phyloP scores from a whole-genome alignment of 352 stramenopile genomes.

The Phytophthora sansomeana region DNA sequence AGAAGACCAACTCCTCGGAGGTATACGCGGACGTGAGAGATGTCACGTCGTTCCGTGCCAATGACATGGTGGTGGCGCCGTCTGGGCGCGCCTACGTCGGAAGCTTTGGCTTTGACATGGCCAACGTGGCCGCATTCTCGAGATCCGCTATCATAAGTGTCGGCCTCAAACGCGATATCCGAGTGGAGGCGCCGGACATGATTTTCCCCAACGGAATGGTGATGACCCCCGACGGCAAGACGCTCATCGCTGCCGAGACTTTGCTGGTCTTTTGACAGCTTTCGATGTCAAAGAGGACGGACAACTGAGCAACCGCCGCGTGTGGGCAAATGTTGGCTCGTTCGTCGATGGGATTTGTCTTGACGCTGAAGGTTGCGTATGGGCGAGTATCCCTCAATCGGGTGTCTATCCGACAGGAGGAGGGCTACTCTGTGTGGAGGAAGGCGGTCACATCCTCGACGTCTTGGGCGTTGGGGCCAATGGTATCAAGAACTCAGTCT shows the following conservation, averaged over 20 bases:
- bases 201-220: conserved; percentile 72
- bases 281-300: conserved; percentile 60
- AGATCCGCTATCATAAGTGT: conserved; percentile 65
- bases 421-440: conserved; percentile 52
- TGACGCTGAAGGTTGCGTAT: conserved; percentile 75
- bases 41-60: conserved; percentile 54
- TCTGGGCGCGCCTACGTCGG: conserved; percentile 54
- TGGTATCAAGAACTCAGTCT: conserved; percentile 53
- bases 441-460: conserved; percentile 55
- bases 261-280: conserved; percentile 50
- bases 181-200: conserved; percentile 57
- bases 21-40: conserved; percentile 54
- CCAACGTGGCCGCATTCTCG: conserved; percentile 31
- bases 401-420: conserved; percentile 53
- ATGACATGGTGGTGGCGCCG: conserved; percentile 61
- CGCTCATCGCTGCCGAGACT: conserved; percentile 72
- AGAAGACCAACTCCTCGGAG: conserved; percentile 26
- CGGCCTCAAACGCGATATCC: conserved; percentile 39
- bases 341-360: conserved; percentile 64
- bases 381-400: conserved; percentile 53
- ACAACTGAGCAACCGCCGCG: conserved; percentile 51
- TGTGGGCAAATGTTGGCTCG: conserved; percentile 61
- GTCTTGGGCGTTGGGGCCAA: conserved; percentile 64
- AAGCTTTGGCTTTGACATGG: conserved; percentile 67
- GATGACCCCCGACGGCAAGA: conserved; percentile 74